Evolutionary conservation across 2,329 filamentous ascomycete genomes (phyloP).

Genomic region (Diplodia intermedia): DNA sequence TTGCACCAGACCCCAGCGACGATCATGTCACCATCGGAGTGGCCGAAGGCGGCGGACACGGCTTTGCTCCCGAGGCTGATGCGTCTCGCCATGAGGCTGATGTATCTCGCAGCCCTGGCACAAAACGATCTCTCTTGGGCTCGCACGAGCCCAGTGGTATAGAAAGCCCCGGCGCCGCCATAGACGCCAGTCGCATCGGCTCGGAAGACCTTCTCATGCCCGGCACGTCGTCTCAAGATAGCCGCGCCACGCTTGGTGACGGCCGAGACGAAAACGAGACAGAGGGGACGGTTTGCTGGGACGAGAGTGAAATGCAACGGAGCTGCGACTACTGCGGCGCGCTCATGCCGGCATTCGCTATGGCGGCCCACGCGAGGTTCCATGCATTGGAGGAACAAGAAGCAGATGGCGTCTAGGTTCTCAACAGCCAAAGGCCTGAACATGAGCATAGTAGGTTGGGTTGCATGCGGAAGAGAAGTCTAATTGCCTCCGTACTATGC

Average conservation of each 20-base stretch:
- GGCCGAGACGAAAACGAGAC: conserved; percentile 35
- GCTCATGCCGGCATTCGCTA: conserved; percentile 64
- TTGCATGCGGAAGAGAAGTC: neutral
- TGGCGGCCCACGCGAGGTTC: conserved; percentile 63
- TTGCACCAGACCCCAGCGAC: conserved; percentile 19
- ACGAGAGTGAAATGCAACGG: conserved; percentile 39
- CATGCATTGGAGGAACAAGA: conserved; percentile 45
- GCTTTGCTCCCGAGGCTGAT: conserved; percentile 9
- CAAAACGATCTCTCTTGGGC: neutral
- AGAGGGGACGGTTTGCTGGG: conserved; percentile 42
- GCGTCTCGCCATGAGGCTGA: conserved; percentile 5
- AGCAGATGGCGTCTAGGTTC: neutral
- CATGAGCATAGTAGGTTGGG: too few relatives aligned
- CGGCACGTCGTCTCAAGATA: conserved; percentile 37
- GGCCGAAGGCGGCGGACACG: conserved; percentile 15
- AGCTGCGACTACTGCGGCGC: conserved; percentile 60
- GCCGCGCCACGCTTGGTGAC: conserved; percentile 34
- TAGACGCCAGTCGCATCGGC: conserved; percentile 34
- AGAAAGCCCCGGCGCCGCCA: neutral
- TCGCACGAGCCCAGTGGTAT: neutral
- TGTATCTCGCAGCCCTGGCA: conserved; percentile 5
- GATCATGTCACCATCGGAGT: conserved; percentile 10
- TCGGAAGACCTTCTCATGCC: conserved; percentile 45
- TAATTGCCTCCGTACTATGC: neutral
- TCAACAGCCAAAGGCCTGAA: too few relatives aligned